Evolutionary conservation across 768 basidiomycete genomes (phyloP), one percentile per base, ranked within the genome.

Genomic region (Boletus vinaceobasis): DNA sequence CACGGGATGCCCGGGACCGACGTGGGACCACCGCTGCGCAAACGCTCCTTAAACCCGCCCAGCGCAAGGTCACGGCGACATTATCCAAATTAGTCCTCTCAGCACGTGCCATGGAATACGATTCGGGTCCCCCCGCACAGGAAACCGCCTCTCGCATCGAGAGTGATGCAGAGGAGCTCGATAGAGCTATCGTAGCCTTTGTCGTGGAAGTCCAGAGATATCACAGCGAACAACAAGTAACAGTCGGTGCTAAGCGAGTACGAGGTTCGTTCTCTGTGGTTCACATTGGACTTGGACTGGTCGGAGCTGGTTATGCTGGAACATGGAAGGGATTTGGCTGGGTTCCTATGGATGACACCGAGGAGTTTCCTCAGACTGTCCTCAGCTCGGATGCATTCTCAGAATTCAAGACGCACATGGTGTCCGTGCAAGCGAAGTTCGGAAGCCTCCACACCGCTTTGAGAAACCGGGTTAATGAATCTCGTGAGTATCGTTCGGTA

Each of bases 301-400:
- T 89, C 35, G 93, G 93, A 17, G 89, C 85, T 4, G 92, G 93
- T 5, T 75, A 77, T 48, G 91, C 79, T 23, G 90, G 80, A 9
- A 74, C 76, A 21, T 94, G 92, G 92, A 88, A 84, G 60, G 93
- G 90, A 13, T 90, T 91, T 59, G 93, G 93, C 33, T 94, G 86
- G 79, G 81, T 88, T 39, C 75, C 81, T 26, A 66, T 79, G 42
- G 78, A 79, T 37, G 79, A 79, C 31, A 75, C 79, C 7, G 74
- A 75, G 19, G 76, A 76, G 31, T 67, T 66, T 31, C 80, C 83
- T 17, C 72, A 73, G 61, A 77, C 75, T 44, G 62, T 75, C 36
- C 70, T 90, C 49, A 74, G 77, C 19, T 67, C 77, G 2, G 81
- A 83, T 21, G 76, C 82, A 26, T 73, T 87, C 46, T 69, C 72